phyloP scores from a whole-genome alignment of 768 basidiomycete species.

The Boletus pseudo-olivaceus region DNA sequence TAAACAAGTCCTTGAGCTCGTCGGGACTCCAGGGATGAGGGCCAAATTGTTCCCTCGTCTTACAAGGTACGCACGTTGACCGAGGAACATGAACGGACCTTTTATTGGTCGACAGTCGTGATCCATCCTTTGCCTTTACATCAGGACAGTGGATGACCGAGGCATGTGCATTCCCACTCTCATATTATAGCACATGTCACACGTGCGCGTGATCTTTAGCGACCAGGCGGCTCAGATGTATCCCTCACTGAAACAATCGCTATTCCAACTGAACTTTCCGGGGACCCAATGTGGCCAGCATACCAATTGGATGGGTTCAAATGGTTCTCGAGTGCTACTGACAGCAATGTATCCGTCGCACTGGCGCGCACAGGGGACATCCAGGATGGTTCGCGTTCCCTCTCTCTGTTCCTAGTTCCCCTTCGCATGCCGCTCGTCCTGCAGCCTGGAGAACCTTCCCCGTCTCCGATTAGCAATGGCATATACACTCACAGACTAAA shows the following conservation, averaged over 20 bases:
- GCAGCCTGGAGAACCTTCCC: slow-evolving; percentile 36
- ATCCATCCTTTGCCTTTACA: slow-evolving; percentile 59
- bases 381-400: slow-evolving; percentile 54
- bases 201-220: slow-evolving; percentile 31
- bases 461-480: slow-evolving; percentile 55
- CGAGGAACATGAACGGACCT: not conserved
- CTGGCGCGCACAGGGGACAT: slow-evolving; percentile 66
- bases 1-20: slow-evolving; percentile 54
- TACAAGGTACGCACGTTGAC: slow-evolving; percentile 43
- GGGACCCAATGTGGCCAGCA: slow-evolving; percentile 42
- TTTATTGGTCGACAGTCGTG: slow-evolving; percentile 41
- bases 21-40: slow-evolving; percentile 60
- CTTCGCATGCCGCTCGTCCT: slow-evolving; percentile 51
- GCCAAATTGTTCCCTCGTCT: slow-evolving; percentile 54
- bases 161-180: slow-evolving; percentile 29
- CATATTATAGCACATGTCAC: not conserved
- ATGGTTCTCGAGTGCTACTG: slow-evolving; percentile 84
- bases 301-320: slow-evolving; percentile 70
- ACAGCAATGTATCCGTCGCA: slow-evolving; percentile 67
- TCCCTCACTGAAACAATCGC: slow-evolving; percentile 71
- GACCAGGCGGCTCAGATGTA: slow-evolving; percentile 73
- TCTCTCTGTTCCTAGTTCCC: slow-evolving; percentile 75
- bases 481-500: slow-evolving; percentile 72
- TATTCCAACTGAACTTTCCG: slow-evolving; percentile 30
- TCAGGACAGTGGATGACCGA: slow-evolving; percentile 88